Conservation (phyloP, 2,329 filamentous ascomycete species). For the Cladosporium sp. region DNA sequence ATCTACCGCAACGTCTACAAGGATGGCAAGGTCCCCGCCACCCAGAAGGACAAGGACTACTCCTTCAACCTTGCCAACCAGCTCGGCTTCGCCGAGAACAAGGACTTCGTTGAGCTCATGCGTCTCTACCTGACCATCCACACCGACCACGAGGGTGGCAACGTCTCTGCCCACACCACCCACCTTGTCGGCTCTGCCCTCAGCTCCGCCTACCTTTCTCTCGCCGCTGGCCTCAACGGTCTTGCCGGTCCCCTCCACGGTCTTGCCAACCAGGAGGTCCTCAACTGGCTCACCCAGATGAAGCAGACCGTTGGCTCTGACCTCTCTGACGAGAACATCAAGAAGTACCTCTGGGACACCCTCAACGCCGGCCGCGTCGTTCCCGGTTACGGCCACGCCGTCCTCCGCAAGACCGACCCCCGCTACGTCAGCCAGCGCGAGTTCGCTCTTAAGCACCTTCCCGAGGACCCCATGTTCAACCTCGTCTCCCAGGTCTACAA, state of each 20-base stretch:
- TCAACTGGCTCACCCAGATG: constrained; percentile 99
- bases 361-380: constrained; percentile 95
- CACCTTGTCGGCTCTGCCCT: constrained; percentile 96
- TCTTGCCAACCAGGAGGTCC: constrained; percentile 98
- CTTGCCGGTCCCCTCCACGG: constrained; percentile 97
- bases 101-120: constrained; percentile 97
- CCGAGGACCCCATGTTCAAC: constrained; percentile 99
- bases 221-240: constrained; percentile 95
- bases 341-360: constrained; percentile 97
- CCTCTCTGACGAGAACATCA: constrained; percentile 94
- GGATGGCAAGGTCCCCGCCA: constrained; percentile 93
- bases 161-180: constrained; percentile 97
- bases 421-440: constrained; percentile 98
- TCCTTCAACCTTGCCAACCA: constrained; percentile 99
- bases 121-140: constrained; percentile 99
- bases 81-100: constrained; percentile 93
- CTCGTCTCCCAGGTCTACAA: constrained; percentile 99
- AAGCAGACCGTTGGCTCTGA: constrained; percentile 93
- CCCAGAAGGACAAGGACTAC: constrained; percentile 99
- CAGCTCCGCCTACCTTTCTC: constrained; percentile 94
- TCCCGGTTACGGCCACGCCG: constrained; percentile 96
- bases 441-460: constrained; percentile 91
- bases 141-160: constrained; percentile 99
- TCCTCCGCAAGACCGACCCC: constrained; percentile 99
- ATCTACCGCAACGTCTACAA: constrained; percentile 99